Conservation (phyloP, 2,329 filamentous ascomycete species). For the Trichophaea hybrida region DNA sequence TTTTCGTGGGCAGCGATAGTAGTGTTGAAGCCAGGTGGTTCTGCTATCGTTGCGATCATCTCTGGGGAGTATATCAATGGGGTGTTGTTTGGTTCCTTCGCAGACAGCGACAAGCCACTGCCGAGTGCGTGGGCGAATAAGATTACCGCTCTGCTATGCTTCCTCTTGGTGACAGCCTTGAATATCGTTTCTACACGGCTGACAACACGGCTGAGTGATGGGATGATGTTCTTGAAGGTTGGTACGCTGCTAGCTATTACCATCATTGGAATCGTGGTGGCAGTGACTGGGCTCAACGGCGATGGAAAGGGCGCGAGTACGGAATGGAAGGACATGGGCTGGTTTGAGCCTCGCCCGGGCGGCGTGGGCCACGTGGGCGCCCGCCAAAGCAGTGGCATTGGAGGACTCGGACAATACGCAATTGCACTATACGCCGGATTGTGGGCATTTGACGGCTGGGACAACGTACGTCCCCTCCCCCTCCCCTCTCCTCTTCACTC, state of each 20-base stretch:
- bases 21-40: constrained; percentile 82
- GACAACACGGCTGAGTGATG: constrained; percentile 72
- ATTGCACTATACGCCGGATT: constrained; percentile 88
- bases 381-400: constrained; percentile 49
- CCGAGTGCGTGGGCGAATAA: constrained; percentile 85
- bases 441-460: constrained; percentile 98
- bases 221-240: constrained; percentile 97
- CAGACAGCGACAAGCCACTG: constrained; percentile 64
- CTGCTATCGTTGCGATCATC: constrained; percentile 92
- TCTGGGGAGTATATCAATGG: constrained; percentile 78
- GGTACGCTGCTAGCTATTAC: constrained; percentile 76
- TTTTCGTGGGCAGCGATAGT: constrained; percentile 94
- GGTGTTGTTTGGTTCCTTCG: constrained; percentile 39
- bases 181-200: constrained; percentile 86
- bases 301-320: constrained; percentile 53
- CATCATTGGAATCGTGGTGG: constrained; percentile 76
- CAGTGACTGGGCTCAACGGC: constrained; percentile 66
- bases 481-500: constrained; percentile 7
- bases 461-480: constrained; percentile 54
- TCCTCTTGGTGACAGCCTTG: constrained; percentile 63
- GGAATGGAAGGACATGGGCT: constrained; percentile 75
- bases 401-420: constrained; percentile 51
- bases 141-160: constrained; percentile 60
- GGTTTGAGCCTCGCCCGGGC: constrained; percentile 46
- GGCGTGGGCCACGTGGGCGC: constrained; percentile 29